Conservation (phyloP, 2,329 filamentous ascomycete genomes). For the Phialocephala sp. region DNA sequence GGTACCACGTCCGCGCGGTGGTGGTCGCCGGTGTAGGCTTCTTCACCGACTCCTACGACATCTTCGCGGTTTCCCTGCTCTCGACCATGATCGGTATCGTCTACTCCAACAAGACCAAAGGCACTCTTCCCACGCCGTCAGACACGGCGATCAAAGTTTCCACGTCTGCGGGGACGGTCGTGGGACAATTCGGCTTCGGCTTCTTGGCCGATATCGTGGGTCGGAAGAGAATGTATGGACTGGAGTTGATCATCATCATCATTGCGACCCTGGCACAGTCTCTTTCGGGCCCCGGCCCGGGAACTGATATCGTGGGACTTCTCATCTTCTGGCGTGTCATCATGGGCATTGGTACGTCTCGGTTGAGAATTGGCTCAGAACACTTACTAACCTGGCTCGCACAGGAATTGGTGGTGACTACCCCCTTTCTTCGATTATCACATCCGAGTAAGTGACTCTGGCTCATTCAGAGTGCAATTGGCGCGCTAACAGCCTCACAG, state of each 20-base stretch:
- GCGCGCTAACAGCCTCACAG: conserved; percentile 10
- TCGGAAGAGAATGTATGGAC: conserved; percentile 77
- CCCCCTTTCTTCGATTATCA: conserved; percentile 82
- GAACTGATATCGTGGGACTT: conserved; percentile 65
- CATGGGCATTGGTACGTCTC: conserved; percentile 53
- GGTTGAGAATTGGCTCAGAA: not conserved
- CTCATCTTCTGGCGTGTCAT: conserved; percentile 83
- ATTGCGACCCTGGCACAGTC: conserved; percentile 76
- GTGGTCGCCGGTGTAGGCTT: conserved; percentile 56
- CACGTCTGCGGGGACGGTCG: conserved; percentile 80
- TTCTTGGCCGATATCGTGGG: conserved; percentile 77
- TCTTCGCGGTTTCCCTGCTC: conserved; percentile 25
- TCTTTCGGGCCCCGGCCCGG: conserved; percentile 60
- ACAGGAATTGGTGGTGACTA: conserved; percentile 60
- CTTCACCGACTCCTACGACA: conserved; percentile 82
- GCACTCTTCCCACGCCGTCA: conserved; percentile 66
- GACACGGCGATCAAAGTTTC: conserved; percentile 86
- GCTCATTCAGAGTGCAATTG: not conserved
- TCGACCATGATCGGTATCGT: conserved; percentile 34
- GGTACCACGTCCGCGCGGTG: conserved; percentile 77
- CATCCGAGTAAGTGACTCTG: conserved; percentile 61
- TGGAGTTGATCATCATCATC: conserved; percentile 80
- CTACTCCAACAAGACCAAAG: conserved; percentile 41
- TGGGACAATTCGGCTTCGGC: conserved; percentile 82
- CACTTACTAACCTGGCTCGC: not conserved